Evolutionary conservation across 2,329 filamentous ascomycete species (phyloP).

Genomic region (Periconia digitata): DNA sequence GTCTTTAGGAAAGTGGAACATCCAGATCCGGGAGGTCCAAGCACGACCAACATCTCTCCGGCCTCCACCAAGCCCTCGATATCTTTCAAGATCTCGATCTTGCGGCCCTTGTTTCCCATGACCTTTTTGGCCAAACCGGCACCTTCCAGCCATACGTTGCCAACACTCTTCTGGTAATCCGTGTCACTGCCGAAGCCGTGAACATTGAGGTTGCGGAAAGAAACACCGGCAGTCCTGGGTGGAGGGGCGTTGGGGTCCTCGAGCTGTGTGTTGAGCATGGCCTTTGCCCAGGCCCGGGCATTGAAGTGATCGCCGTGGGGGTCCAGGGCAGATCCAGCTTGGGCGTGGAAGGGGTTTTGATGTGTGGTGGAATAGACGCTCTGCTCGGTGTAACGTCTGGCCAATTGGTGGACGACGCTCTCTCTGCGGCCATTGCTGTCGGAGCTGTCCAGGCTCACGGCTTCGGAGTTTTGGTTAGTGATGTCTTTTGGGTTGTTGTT

Average conservation of each 20-base stretch:
- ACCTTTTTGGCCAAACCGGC: slow-evolving; percentile 42
- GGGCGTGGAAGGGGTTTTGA: slow-evolving; percentile 42
- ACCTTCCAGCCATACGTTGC: slow-evolving; percentile 49
- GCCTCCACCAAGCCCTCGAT: slow-evolving; percentile 69
- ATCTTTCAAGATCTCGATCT: slow-evolving; percentile 66
- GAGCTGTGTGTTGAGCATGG: slow-evolving; percentile 50
- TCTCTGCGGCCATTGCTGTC: slow-evolving; percentile 32
- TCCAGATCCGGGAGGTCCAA: slow-evolving; percentile 68
- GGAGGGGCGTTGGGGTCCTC: slow-evolving; percentile 46
- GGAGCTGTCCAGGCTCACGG: slow-evolving; percentile 14
- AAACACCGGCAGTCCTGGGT: slow-evolving; percentile 49
- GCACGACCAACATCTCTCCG: slow-evolving; percentile 75
- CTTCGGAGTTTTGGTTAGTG: slow-evolving; percentile 21
- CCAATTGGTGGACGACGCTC: slow-evolving; percentile 44
- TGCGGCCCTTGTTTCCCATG: slow-evolving; percentile 36
- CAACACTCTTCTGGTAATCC: slow-evolving; percentile 55
- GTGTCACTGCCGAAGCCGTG: slow-evolving; percentile 52
- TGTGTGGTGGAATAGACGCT: slow-evolving; percentile 43
- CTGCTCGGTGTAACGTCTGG: slow-evolving; percentile 44
- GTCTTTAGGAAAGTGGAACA: slow-evolving; percentile 87
- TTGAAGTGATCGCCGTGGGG: slow-evolving; percentile 51
- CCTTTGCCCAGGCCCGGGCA: slow-evolving; percentile 52
- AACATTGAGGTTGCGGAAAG: slow-evolving; percentile 51
- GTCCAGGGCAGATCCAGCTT: slow-evolving; percentile 48
- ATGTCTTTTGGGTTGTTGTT: slow-evolving; percentile 20